Percentiles rank a stretch among this genome's conserved stretches.
Evolutionary conservation across 108 stramenopile genomes (phyloP).

Genomic region (Conticribra guillardii): DNA sequence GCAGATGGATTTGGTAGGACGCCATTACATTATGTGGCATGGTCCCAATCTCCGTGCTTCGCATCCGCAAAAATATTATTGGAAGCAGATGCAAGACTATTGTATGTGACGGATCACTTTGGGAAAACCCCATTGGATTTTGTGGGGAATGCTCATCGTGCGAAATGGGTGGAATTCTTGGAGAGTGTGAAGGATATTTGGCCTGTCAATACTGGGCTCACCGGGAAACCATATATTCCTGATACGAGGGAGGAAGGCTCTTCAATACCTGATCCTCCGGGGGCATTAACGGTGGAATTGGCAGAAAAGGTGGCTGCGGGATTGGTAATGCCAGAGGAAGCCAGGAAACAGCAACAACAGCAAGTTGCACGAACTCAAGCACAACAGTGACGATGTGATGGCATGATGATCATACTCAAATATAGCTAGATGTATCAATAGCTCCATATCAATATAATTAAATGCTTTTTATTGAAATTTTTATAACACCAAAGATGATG

Average conservation of each 20-base stretch:
- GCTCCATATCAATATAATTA: too few relatives aligned
- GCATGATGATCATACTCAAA: too few relatives aligned
- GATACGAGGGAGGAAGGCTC: neutral
- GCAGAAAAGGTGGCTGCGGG: constrained; percentile 50
- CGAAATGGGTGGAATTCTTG: constrained; percentile 25
- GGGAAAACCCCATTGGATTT: constrained; percentile 49
- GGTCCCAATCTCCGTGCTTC: constrained; percentile 39
- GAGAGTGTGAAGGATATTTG: constrained; percentile 28
- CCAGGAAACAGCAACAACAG: constrained; percentile 12
- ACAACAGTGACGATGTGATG: too few relatives aligned
- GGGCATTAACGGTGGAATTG: constrained; percentile 35
- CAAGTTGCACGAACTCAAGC: neutral
- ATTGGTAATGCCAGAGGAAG: constrained; percentile 37
- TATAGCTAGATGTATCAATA: too few relatives aligned
- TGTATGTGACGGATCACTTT: constrained; percentile 39
- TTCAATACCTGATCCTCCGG: constrained; percentile 30
- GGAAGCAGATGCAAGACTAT: constrained; percentile 22
- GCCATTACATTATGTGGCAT: constrained; percentile 47
- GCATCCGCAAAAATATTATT: constrained; percentile 24
- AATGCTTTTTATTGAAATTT: too few relatives aligned
- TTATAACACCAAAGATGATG: too few relatives aligned
- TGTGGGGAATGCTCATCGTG: constrained; percentile 14
- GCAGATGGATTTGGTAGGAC: constrained; percentile 53
- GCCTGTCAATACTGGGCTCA: constrained; percentile 14
- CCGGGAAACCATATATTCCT: constrained; percentile 2